Evolutionary conservation across 139 green algal genomes (phyloP), one percentile per base, ranked within the genome.

Genomic region (Coelastrella sp.): DNA sequence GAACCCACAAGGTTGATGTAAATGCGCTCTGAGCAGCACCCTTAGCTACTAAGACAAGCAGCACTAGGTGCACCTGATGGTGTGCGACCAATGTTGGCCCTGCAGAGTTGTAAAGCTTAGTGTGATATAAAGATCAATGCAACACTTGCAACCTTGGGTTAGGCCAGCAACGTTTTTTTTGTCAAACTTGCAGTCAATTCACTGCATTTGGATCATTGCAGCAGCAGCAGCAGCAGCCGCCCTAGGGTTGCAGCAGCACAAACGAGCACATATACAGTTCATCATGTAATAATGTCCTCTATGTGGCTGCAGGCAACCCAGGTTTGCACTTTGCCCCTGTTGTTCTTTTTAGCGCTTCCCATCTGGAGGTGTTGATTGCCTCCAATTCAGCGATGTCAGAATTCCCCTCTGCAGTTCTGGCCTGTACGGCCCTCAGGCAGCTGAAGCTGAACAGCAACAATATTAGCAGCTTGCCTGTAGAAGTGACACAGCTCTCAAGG

Each of bases 391-490:
- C 79, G 9, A 73, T 90, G 35, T 6, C 60, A 15, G 8, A n/a
- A 9, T 88, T 93, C 65, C 90, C 92, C 14, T 8, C 68, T 19
- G 87, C 87, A 61, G 11, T 93, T 24, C 74, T 91, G 58, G 63
- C 57, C 8, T 59, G 86, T 70, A 84, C 78, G 3, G 27, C 22
- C 1, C 88, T 95, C 61, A 87, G 85, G 1, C 56, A 88, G 24
- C 92, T 95, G 3, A 84, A 90, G 35, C 70, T 95, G 19, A 74
- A 80, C 9, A n/a, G 58, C 74, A 95, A 95, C 90, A 81, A 74
- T 24, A 74, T 95, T 14, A 78, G 59, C 7, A 57, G 6, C 20
- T 83, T 95, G 66, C 92, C 93, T 8, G 24, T 58, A 56, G 90
- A 90, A 56, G 75, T 94, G 11, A 80, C 89, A 74, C 61, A 84